Conservation (phyloP, 1,284 basidiomycete genomes). For the Takashimella tepidaria region DNA sequence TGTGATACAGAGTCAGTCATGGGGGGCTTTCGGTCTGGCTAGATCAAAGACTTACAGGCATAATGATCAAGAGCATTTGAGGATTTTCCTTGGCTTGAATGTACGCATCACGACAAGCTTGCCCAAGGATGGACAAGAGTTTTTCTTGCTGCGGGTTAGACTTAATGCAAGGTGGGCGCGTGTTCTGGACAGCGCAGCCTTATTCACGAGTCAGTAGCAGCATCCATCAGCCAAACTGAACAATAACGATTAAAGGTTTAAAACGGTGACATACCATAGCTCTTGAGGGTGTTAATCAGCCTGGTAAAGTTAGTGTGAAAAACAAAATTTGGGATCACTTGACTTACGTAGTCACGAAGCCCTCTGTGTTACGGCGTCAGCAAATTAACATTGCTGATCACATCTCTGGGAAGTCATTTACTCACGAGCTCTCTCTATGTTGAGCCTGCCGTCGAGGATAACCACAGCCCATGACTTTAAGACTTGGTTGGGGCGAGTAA, state of each 20-base stretch:
- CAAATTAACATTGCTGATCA: not conserved
- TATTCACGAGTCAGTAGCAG: too few relatives aligned
- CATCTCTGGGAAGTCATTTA: conserved; percentile 2
- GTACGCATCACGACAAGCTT: conserved; percentile 29
- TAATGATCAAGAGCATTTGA: conserved; percentile 43
- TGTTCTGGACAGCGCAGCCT: conserved; percentile 30
- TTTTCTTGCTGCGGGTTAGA: conserved; percentile 8
- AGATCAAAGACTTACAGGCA: conserved; percentile 34
- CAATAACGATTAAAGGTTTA: conserved; percentile 1
- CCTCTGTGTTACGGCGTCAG: conserved; percentile 16
- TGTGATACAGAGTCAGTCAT: conserved; percentile 9
- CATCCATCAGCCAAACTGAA: too few relatives aligned
- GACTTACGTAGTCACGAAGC: conserved; percentile 28
- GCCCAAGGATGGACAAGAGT: conserved; percentile 22
- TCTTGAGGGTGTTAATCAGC: conserved; percentile 19
- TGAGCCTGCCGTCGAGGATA: conserved; percentile 29
- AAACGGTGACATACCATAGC: conserved; percentile 14
- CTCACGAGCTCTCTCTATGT: conserved; percentile 18
- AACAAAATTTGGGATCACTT: not conserved
- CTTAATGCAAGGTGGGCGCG: conserved; percentile 17
- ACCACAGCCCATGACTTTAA: conserved; percentile 46
- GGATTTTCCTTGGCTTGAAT: conserved; percentile 31
- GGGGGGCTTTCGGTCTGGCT: not conserved
- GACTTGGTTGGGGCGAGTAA: conserved; percentile 36
- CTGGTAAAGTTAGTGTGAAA: conserved; percentile 6